Evolutionary conservation across 441 rosid genomes (phyloP).

Genomic region (Gossypium davidsonii): DNA sequence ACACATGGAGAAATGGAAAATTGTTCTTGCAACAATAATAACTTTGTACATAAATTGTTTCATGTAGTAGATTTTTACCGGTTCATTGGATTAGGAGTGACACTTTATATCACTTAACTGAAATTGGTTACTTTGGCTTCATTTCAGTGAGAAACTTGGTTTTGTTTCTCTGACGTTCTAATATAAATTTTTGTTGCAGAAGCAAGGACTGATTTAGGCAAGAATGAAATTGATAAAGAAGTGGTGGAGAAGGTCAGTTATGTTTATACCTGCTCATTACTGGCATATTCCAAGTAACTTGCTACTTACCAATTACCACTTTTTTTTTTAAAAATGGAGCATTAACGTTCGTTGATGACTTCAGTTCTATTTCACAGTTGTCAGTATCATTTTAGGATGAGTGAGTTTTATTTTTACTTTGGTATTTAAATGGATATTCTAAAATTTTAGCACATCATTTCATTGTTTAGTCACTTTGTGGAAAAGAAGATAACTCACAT

Average conservation of each 20-base stretch:
- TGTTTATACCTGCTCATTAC: not conserved
- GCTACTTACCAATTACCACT: not conserved
- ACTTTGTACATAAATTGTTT: not conserved
- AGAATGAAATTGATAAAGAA: conserved; percentile 63
- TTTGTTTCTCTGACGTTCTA: conserved; percentile 15
- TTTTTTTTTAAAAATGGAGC: not conserved
- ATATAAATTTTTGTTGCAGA: conserved; percentile 35
- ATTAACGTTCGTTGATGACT: not conserved
- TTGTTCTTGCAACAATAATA: not conserved
- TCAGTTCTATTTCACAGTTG: too few relatives aligned
- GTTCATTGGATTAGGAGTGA: not conserved
- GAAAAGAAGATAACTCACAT: not conserved
- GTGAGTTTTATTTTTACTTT: not conserved
- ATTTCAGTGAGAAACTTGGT: not conserved
- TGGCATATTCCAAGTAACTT: not conserved
- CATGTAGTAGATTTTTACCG: not conserved
- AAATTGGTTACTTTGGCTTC: not conserved
- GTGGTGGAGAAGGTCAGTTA: conserved; percentile 71
- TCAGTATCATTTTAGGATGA: not conserved
- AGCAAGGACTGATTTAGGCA: conserved; percentile 60
- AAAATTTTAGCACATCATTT: not conserved
- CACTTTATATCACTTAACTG: not conserved
- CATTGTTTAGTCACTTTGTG: not conserved
- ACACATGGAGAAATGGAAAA: not conserved
- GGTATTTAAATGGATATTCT: not conserved